Percentiles rank a stretch among this genome's conserved stretches.
These are phyloP conservation scores for Oryza meyeriana DNA, from an alignment of 176 grass and related monocot species.

Conservation along the genomic window DNA sequence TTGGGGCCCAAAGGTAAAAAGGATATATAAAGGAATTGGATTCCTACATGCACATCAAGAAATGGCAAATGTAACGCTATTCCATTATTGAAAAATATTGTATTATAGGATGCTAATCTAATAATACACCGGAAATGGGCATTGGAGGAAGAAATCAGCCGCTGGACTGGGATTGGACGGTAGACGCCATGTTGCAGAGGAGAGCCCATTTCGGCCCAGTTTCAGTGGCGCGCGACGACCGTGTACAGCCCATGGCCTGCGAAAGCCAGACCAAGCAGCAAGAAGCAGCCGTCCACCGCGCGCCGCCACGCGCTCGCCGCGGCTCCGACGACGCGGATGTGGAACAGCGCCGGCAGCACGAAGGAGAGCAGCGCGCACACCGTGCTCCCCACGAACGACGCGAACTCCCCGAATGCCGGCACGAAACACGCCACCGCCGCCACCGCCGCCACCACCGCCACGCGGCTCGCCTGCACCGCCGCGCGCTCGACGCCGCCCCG, in stretches of 20 bases:
- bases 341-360: slow-evolving; percentile 75
- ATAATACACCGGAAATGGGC: too few species aligned
- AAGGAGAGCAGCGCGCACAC: slow-evolving; percentile 87
- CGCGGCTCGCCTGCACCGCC: slow-evolving; percentile 57
- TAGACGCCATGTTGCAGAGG: too few species aligned
- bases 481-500: background rate
- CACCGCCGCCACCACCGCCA: slow-evolving; percentile 48
- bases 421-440: slow-evolving; percentile 69
- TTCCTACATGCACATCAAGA: background rate
- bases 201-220: background rate
- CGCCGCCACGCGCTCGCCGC: slow-evolving; percentile 34
- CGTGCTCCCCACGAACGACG: slow-evolving; percentile 84
- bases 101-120: background rate
- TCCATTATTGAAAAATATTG: too few species aligned
- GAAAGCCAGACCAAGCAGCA: slow-evolving; percentile 60
- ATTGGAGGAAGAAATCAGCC: background rate
- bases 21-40: background rate
- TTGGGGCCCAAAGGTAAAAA: too few species aligned
- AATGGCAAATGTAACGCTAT: too few species aligned
- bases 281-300: slow-evolving; percentile 52
- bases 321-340: slow-evolving; percentile 53
- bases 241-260: slow-evolving; percentile 56
- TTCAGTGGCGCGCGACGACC: slow-evolving; percentile 1
- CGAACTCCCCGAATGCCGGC: slow-evolving; percentile 69
- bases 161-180: too few species aligned